Evolutionary conservation across 2,329 filamentous ascomycete species (phyloP).

Genomic region (Colletotrichum aenigma): DNA sequence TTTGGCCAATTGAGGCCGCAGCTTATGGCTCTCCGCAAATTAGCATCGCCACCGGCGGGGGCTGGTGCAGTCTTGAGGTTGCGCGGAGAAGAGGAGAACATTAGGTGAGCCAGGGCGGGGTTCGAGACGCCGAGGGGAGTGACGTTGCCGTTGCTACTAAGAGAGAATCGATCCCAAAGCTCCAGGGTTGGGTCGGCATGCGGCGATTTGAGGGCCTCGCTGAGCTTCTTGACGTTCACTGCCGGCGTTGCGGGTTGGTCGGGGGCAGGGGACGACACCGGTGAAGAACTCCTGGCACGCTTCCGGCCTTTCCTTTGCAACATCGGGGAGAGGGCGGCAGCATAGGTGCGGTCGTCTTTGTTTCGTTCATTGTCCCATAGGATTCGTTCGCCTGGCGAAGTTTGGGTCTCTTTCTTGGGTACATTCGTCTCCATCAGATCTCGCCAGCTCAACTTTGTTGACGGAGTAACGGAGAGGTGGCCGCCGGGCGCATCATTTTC

Average conservation of each 20-base stretch:
- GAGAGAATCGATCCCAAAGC: constrained; percentile 77
- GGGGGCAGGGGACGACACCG: constrained; percentile 67
- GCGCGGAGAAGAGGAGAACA: constrained; percentile 74
- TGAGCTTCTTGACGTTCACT: constrained; percentile 63
- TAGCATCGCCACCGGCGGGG: constrained; percentile 44
- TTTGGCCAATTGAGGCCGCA: constrained; percentile 77
- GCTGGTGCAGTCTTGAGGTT: constrained; percentile 48
- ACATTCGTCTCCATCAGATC: constrained; percentile 58
- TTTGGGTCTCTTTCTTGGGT: constrained; percentile 47
- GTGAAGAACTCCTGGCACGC: constrained; percentile 76
- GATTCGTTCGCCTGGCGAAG: constrained; percentile 65
- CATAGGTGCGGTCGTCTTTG: constrained; percentile 44
- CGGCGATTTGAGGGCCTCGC: constrained; percentile 66
- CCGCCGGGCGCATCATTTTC: constrained; percentile 18
- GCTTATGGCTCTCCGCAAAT: constrained; percentile 69
- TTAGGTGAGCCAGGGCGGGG: constrained; percentile 66
- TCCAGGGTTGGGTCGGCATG: constrained; percentile 76
- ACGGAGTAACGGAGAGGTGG: constrained; percentile 20
- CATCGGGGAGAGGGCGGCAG: constrained; percentile 50
- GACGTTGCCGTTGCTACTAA: constrained; percentile 47
- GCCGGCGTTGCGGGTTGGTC: constrained; percentile 48
- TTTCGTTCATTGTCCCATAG: constrained; percentile 62
- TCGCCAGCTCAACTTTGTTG: constrained; percentile 53
- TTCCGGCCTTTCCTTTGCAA: constrained; percentile 62
- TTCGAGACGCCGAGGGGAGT: constrained; percentile 52